Percentiles rank a stretch among this genome's conserved stretches.
Evolutionary conservation across 129 eudicot species (phyloP).

Genomic region (Lactuca sativa): DNA sequence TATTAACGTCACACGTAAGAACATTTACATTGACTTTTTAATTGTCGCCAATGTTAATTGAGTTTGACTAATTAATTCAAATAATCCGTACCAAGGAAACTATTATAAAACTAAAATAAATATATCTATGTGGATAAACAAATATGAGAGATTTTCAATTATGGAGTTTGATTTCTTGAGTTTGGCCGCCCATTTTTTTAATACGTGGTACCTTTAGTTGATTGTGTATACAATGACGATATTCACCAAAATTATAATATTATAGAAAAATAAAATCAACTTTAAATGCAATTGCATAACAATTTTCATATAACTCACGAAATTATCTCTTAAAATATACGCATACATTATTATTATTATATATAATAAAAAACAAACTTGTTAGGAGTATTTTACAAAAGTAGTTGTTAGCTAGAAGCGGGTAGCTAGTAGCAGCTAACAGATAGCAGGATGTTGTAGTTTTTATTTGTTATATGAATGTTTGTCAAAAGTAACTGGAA

Average conservation of each 20-base stretch:
- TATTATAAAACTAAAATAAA: not conserved
- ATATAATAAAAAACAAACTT: no score
- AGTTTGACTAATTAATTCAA: slow-evolving; percentile 3
- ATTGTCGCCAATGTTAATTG: not conserved
- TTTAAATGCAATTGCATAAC: not conserved
- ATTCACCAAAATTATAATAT: not conserved
- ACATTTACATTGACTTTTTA: not conserved
- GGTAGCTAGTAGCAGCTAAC: no score
- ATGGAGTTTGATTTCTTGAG: slow-evolving; percentile 7
- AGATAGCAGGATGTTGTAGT: no score
- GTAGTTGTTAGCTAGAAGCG: no score
- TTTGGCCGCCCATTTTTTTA: slow-evolving; percentile 4
- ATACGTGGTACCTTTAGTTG: slow-evolving; percentile 1
- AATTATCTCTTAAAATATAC: no score
- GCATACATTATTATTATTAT: no score
- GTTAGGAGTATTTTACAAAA: no score
- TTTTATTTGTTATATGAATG: no score
- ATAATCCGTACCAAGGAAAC: slow-evolving; percentile 1
- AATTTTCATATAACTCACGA: not conserved
- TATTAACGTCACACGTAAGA: no score
- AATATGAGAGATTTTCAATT: slow-evolving; percentile 17
- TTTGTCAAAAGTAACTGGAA: no score
- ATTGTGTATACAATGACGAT: slow-evolving; percentile 10
- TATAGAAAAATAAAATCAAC: not conserved
- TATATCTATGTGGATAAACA: not conserved